phyloP scores from a whole-genome alignment of 495 filamentous ascomycete genomes.

The Penicillium macrosclerotiorum region DNA sequence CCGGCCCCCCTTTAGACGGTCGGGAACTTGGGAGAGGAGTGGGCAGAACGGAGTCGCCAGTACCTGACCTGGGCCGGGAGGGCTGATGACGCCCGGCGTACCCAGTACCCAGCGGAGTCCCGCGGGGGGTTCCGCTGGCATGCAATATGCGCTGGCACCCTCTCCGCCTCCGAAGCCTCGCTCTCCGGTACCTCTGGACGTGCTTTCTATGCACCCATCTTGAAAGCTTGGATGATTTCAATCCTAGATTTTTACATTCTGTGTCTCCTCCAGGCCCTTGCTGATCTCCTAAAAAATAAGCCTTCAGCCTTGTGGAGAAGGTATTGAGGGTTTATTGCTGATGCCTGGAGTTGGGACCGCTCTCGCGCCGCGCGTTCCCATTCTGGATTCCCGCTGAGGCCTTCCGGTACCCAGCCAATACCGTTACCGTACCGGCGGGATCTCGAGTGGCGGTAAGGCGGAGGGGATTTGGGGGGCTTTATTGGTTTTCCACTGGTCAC shows the following conservation, averaged over 20 bases:
- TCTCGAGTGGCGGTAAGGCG: too few species aligned
- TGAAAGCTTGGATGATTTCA: background rate
- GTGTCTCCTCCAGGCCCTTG: too few species aligned
- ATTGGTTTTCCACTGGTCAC: too few species aligned
- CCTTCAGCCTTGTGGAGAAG: slow-evolving; percentile 5
- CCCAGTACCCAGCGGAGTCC: slow-evolving; percentile 32
- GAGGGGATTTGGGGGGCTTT: too few species aligned
- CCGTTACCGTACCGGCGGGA: slow-evolving; percentile 14
- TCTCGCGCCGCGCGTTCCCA: background rate
- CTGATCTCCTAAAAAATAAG: slow-evolving; percentile 9
- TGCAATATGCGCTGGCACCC: slow-evolving; percentile 9
- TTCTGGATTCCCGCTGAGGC: background rate
- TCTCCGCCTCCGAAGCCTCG: background rate
- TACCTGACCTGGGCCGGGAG: too few species aligned
- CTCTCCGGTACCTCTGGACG: background rate
- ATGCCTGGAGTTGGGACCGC: slow-evolving; percentile 8
- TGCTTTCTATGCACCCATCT: too few species aligned
- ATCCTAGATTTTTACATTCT: too few species aligned
- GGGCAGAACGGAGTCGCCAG: too few species aligned
- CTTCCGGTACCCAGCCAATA: background rate
- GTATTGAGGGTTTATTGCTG: slow-evolving; percentile 2
- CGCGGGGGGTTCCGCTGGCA: slow-evolving; percentile 35
- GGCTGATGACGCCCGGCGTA: too few species aligned
- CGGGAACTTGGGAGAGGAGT: too few species aligned
- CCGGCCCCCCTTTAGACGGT: too few species aligned